A percentile compares a stretch with the other conserved stretches of the same genome.
Evolutionary conservation across 768 basidiomycete species (phyloP).

Genomic region (Auriscalpium vulgare): DNA sequence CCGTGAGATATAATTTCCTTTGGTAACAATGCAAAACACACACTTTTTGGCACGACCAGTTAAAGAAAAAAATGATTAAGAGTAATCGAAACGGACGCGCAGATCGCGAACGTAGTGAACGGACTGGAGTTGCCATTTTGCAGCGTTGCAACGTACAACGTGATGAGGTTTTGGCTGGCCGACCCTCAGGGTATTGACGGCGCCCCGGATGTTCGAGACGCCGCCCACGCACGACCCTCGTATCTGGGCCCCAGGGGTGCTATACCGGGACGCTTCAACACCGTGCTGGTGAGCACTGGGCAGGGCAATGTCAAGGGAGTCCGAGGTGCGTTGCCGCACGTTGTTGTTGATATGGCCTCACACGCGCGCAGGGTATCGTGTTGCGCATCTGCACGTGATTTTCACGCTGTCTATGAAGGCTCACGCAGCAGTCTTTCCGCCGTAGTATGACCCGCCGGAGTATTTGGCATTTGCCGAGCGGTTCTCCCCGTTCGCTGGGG

Average conservation of each 20-base stretch:
- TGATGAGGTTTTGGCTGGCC: constrained; percentile 16
- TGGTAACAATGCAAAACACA: too few species aligned
- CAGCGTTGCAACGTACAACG: constrained; percentile 25
- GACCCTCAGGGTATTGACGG: background rate
- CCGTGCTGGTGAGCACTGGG: background rate
- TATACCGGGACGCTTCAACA: constrained; percentile 24
- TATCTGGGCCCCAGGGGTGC: constrained; percentile 7
- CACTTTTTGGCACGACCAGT: too few species aligned
- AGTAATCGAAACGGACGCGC: background rate
- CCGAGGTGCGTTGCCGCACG: background rate
- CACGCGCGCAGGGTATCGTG: constrained; percentile 17
- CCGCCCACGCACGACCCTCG: constrained; percentile 25
- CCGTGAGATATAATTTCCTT: too few species aligned
- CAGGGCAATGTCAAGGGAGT: background rate
- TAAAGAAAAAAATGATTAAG: too few species aligned
- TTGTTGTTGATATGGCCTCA: background rate
- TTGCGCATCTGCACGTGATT: constrained; percentile 19
- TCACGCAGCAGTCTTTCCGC: background rate
- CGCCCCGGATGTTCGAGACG: constrained; percentile 17
- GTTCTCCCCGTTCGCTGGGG: constrained; percentile 17
- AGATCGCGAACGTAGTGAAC: constrained; percentile 13
- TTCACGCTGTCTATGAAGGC: constrained; percentile 16
- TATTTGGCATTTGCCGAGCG: constrained; percentile 26
- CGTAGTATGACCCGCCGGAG: background rate
- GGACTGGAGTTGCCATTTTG: constrained; percentile 17